Conservation (phyloP, 495 filamentous ascomycete genomes). For the Lepidopterella palustris region DNA sequence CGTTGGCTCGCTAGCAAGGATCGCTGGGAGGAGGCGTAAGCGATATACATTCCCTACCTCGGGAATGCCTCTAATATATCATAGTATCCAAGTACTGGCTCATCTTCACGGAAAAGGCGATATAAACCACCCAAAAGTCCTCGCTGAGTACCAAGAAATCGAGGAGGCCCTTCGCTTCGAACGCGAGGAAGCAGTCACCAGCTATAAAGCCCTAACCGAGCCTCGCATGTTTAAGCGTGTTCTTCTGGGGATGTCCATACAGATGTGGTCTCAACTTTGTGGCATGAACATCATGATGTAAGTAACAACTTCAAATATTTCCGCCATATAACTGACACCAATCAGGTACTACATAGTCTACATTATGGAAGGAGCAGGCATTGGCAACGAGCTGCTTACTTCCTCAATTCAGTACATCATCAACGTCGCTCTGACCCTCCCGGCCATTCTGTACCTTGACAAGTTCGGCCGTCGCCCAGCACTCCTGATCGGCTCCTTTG, state of each 20-base stretch:
- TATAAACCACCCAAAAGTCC: constrained; percentile 54
- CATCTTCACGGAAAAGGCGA: constrained; percentile 59
- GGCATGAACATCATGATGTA: constrained; percentile 70
- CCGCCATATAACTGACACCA: constrained; percentile 29
- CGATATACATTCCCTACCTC: neutral
- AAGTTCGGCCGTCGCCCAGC: constrained; percentile 28
- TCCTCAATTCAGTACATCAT: constrained; percentile 75
- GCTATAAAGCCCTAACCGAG: constrained; percentile 52
- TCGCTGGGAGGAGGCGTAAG: constrained; percentile 62
- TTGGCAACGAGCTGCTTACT: constrained; percentile 58
- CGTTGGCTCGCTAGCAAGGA: constrained; percentile 70
- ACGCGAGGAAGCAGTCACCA: constrained; percentile 50
- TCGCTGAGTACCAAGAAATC: constrained; percentile 61
- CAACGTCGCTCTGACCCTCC: constrained; percentile 60
- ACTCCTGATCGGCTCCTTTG: constrained; percentile 29
- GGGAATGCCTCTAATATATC: neutral
- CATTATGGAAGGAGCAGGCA: constrained; percentile 62
- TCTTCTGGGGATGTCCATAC: constrained; percentile 63
- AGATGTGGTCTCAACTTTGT: constrained; percentile 69
- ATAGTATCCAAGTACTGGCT: constrained; percentile 49
- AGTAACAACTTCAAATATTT: constrained; percentile 1
- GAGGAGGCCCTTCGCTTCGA: constrained; percentile 58
- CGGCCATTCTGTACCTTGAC: constrained; percentile 46
- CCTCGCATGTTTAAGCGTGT: constrained; percentile 63
- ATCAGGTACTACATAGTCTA: constrained; percentile 71